A percentile compares a stretch with the other conserved stretches of the same genome.
These are phyloP conservation scores for Flaveria linearis DNA, from an alignment of 129 eudicot genomes.

Conservation along the genomic window DNA sequence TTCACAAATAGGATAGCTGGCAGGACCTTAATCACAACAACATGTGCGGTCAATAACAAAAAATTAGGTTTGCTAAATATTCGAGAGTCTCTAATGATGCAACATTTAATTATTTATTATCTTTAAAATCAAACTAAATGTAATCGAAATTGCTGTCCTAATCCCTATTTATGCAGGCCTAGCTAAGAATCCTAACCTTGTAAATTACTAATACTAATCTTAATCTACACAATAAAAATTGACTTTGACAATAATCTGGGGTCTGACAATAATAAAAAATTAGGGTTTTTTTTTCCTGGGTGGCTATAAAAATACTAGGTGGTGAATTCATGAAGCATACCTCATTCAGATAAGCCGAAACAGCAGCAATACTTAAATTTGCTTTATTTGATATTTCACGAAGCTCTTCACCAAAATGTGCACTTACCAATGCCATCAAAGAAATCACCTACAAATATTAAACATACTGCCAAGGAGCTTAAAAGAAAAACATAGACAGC, in stretches of 20 bases:
- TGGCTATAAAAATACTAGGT: neutral
- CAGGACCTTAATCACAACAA: constrained; percentile 59
- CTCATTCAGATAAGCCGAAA: constrained; percentile 91
- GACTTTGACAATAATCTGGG: neutral
- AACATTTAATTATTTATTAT: neutral
- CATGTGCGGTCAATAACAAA: constrained; percentile 1
- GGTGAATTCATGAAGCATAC: constrained; percentile 35
- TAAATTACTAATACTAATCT: neutral
- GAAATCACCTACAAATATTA: constrained; percentile 68
- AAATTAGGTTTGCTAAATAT: neutral
- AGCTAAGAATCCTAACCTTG: neutral
- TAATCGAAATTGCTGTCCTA: neutral
- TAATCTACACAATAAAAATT: neutral
- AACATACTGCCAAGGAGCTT: constrained; percentile 14
- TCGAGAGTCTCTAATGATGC: neutral
- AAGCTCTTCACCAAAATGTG: constrained; percentile 80
- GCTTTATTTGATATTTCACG: constrained; percentile 73
- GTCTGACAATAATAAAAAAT: neutral
- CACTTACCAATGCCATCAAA: constrained; percentile 57
- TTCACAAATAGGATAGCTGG: constrained; percentile 87
- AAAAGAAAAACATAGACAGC: constrained; percentile 5
- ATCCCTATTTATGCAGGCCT: neutral
- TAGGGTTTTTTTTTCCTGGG: too few species aligned
- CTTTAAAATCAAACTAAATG: neutral
- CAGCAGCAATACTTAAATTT: constrained; percentile 65